Conservation (phyloP, 1,139 yeast genomes). For the Geotrichum klebahnii region DNA sequence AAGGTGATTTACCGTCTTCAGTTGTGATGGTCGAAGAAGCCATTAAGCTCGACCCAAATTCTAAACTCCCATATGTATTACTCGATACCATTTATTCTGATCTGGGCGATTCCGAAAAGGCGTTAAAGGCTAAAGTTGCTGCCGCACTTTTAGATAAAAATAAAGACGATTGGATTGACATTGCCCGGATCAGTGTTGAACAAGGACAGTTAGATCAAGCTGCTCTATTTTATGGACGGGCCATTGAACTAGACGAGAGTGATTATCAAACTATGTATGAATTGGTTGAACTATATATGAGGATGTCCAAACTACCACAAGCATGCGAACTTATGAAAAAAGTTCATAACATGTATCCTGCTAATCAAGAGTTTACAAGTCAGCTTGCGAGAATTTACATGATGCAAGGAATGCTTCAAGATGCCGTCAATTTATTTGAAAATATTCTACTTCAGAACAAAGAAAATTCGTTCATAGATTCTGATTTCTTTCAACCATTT, state of each 20-base stretch:
- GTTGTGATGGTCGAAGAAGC: conserved; percentile 66
- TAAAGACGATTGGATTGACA: conserved; percentile 75
- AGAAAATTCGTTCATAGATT: conserved; percentile 25
- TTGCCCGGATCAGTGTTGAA: conserved; percentile 70
- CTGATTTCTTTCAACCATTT: conserved; percentile 42
- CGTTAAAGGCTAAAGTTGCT: conserved; percentile 75
- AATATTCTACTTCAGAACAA: conserved; percentile 32
- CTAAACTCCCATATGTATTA: conserved; percentile 78
- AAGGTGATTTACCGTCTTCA: conserved; percentile 62
- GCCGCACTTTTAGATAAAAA: conserved; percentile 77
- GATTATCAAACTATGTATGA: conserved; percentile 47
- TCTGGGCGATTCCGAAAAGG: conserved; percentile 62
- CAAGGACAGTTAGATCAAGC: conserved; percentile 78
- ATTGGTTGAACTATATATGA: conserved; percentile 64
- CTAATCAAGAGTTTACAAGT: conserved; percentile 57
- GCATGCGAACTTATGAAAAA: conserved; percentile 74
- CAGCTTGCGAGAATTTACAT: conserved; percentile 76
- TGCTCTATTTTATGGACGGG: conserved; percentile 71
- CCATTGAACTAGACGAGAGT: conserved; percentile 56
- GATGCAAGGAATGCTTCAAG: conserved; percentile 68
- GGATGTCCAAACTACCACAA: conserved; percentile 58
- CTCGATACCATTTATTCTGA: conserved; percentile 78
- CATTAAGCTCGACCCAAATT: conserved; percentile 68
- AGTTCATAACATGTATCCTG: conserved; percentile 57
- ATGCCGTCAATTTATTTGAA: conserved; percentile 76